Evolutionary conservation across 2,329 filamentous ascomycete species (phyloP).

Genomic region (Colletotrichum noveboracense): DNA sequence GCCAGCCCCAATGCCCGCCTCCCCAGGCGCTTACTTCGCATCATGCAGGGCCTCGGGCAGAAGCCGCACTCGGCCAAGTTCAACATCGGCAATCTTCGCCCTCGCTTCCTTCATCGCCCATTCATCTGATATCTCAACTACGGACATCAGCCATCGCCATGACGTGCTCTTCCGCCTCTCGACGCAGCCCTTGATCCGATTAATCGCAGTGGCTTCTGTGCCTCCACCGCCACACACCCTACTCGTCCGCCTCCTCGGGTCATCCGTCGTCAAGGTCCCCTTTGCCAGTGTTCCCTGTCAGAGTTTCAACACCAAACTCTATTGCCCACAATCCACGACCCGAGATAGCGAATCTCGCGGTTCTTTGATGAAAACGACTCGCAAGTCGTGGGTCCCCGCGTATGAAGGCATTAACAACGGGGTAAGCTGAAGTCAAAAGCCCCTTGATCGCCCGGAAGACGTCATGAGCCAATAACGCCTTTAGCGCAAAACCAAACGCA

Average conservation of each 20-base stretch:
- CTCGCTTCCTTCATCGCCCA: neutral
- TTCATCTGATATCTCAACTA: neutral
- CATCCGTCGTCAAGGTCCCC: slow-evolving; percentile 10
- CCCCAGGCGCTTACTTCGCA: neutral
- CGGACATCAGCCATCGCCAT: neutral
- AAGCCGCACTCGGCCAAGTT: neutral
- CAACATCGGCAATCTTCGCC: neutral
- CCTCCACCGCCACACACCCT: neutral
- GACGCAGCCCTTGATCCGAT: neutral
- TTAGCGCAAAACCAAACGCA: neutral
- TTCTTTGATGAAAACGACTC: neutral
- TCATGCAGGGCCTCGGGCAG: neutral
- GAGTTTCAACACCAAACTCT: slow-evolving; percentile 20
- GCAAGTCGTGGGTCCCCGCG: neutral
- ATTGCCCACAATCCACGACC: neutral
- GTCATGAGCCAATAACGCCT: neutral
- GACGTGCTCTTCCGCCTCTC: neutral
- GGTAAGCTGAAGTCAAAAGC: neutral
- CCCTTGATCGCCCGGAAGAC: neutral
- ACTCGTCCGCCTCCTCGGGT: neutral
- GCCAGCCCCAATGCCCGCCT: neutral
- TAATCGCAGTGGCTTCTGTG: neutral
- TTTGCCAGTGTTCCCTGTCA: slow-evolving; percentile 2
- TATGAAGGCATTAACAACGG: neutral
- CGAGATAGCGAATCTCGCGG: neutral